Conservation (phyloP, 768 basidiomycete genomes). For the Heimioporus sp. region DNA sequence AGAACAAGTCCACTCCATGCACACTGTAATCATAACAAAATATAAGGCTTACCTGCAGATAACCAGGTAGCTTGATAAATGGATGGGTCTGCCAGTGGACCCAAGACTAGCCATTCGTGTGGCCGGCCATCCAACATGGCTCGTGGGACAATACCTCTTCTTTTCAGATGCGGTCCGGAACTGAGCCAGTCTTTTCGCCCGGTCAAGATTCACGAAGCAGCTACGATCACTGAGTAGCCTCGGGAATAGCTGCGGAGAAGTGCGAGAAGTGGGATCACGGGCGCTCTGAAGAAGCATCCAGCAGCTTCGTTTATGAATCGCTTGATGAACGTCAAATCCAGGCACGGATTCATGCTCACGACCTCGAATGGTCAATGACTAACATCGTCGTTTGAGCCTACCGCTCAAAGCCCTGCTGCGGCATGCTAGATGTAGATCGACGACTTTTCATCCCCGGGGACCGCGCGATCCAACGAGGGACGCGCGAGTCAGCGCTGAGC, state of each 20-base stretch:
- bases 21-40: not conserved
- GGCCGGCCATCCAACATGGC: not conserved
- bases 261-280: not conserved
- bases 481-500: not conserved
- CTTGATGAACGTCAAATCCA: too few relatives aligned
- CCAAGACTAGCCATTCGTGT: slow-evolving; percentile 1
- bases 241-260: not conserved
- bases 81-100: not conserved
- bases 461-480: too few relatives aligned
- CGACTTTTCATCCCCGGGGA: too few relatives aligned
- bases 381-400: too few relatives aligned
- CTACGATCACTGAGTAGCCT: not conserved
- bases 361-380: too few relatives aligned
- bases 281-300: too few relatives aligned
- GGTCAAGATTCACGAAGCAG: not conserved
- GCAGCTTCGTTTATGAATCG: too few relatives aligned
- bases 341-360: too few relatives aligned
- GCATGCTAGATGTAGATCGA: too few relatives aligned
- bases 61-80: not conserved
- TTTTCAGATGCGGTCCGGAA: not conserved
- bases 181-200: too few relatives aligned
- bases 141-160: not conserved
- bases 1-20: not conserved
- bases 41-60: slow-evolving; percentile 13
- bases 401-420: too few relatives aligned